Conservation (phyloP, 1,284 basidiomycete species). For the Grifola frondosa region DNA sequence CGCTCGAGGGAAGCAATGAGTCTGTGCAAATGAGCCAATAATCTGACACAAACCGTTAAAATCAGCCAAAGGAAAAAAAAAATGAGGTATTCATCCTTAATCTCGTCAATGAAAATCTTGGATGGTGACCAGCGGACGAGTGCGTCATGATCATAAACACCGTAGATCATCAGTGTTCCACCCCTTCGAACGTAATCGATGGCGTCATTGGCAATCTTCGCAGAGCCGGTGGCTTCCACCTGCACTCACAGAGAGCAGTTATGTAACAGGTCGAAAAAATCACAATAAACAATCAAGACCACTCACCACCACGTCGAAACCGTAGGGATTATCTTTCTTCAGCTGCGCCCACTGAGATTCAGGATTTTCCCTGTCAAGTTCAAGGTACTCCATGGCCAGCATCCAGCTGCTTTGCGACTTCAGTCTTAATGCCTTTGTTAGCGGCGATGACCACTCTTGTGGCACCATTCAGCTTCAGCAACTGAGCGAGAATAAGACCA, state of each 20-base stretch:
- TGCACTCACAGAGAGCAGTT: constrained; percentile 25
- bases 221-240: constrained; percentile 62
- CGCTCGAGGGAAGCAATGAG: constrained; percentile 62
- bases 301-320: constrained; percentile 58
- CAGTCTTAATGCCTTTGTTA: constrained; percentile 61
- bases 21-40: constrained; percentile 61
- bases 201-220: constrained; percentile 53
- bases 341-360: constrained; percentile 55
- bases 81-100: constrained; percentile 37
- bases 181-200: constrained; percentile 62
- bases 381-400: constrained; percentile 56
- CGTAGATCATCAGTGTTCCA: constrained; percentile 53
- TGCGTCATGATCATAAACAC: constrained; percentile 57
- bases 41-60: constrained; percentile 34
- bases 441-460: constrained; percentile 49
- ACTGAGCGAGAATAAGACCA: constrained; percentile 59
- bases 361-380: constrained; percentile 52
- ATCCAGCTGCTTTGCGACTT: constrained; percentile 52
- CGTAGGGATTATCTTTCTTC: constrained; percentile 58
- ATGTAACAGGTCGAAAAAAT: neutral
- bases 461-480: constrained; percentile 58
- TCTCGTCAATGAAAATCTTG: constrained; percentile 64
- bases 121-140: constrained; percentile 56
- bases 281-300: neutral
- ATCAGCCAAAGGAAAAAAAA: neutral